phyloP scores from a whole-genome alignment of 768 basidiomycete genomes.

The Russula olivacea region DNA sequence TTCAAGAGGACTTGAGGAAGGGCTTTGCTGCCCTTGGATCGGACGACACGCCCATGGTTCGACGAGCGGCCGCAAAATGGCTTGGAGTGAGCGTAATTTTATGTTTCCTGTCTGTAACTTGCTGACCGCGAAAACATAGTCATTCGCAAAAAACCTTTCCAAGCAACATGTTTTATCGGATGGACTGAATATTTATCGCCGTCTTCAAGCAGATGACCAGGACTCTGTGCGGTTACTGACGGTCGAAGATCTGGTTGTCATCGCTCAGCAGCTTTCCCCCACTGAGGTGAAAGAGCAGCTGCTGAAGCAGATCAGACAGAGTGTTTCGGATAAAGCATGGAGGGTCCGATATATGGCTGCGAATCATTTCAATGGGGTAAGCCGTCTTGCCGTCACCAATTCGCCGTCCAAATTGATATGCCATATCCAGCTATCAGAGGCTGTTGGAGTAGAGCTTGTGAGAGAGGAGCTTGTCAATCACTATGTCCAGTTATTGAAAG shows the following conservation, averaged over 20 bases:
- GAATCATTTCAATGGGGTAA: conserved; percentile 90
- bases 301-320: conserved; percentile 79
- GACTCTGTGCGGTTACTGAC: conserved; percentile 95
- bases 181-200: conserved; percentile 86
- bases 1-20: conserved; percentile 86
- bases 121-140: conserved; percentile 38
- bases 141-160: conserved; percentile 71
- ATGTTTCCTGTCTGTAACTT: conserved; percentile 1
- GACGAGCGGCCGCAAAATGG: conserved; percentile 93
- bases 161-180: conserved; percentile 80
- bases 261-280: conserved; percentile 77
- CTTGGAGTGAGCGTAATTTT: conserved; percentile 66
- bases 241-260: conserved; percentile 90
- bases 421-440: conserved; percentile 68
- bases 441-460: conserved; percentile 84
- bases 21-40: conserved; percentile 74
- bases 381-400: conserved; percentile 21
- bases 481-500: conserved; percentile 90
- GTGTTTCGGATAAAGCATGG: conserved; percentile 96
- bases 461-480: conserved; percentile 91
- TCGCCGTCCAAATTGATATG: conserved; percentile 7
- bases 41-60: conserved; percentile 98
- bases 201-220: conserved; percentile 93
- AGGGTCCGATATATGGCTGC: conserved; percentile 98
- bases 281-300: conserved; percentile 90